phyloP scores from a whole-genome alignment of 2,329 filamentous ascomycete genomes.

The Lanzia echinophila region DNA sequence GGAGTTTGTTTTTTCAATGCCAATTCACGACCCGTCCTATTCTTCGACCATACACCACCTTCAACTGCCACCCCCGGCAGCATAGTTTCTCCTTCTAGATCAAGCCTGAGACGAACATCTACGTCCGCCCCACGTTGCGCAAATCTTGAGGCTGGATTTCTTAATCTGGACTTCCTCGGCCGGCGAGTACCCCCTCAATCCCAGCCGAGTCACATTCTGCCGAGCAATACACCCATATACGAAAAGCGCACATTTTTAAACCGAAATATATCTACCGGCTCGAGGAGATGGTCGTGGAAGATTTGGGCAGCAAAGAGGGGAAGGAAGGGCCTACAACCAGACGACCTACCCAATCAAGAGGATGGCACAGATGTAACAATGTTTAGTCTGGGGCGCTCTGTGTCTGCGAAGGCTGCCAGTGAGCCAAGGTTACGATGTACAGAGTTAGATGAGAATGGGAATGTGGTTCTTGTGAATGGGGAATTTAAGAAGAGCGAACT shows the following conservation, averaged over 20 bases:
- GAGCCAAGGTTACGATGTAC: constrained; percentile 87
- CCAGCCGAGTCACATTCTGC: neutral
- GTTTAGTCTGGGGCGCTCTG: constrained; percentile 62
- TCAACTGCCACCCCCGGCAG: constrained; percentile 7
- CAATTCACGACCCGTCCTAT: constrained; percentile 30
- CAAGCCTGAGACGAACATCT: constrained; percentile 17
- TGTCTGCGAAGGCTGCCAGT: constrained; percentile 69
- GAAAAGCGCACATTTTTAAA: constrained; percentile 12
- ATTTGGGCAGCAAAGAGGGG: constrained; percentile 21
- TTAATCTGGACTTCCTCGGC: constrained; percentile 25
- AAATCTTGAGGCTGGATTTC: constrained; percentile 20
- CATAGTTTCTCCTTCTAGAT: constrained; percentile 8
- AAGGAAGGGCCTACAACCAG: constrained; percentile 41
- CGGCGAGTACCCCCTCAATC: constrained; percentile 13
- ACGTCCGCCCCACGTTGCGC: constrained; percentile 15
- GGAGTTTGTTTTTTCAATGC: constrained; percentile 45
- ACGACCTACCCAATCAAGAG: constrained; percentile 52
- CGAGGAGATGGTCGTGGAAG: constrained; percentile 21
- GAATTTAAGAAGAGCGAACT: constrained; percentile 98
- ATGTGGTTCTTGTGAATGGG: constrained; percentile 85
- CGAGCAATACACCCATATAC: constrained; percentile 6
- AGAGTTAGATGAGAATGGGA: constrained; percentile 86
- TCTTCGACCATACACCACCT: constrained; percentile 21
- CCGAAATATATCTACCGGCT: constrained; percentile 16
- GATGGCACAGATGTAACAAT: constrained; percentile 53